Evolutionary conservation across 169 alveolate genomes (phyloP).

Genomic region (Perkinsus olseni): DNA sequence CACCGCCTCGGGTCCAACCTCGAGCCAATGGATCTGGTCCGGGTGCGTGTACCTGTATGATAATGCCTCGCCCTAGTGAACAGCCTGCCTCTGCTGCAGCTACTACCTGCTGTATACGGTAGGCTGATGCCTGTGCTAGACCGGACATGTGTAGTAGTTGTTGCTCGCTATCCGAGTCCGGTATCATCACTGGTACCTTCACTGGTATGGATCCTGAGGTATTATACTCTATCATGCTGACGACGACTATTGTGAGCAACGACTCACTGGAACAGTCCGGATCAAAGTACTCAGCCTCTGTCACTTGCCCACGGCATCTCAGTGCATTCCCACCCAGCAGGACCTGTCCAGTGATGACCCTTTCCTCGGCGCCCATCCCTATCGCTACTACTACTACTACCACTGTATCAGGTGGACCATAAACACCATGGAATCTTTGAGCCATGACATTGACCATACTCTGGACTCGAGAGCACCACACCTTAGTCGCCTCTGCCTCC

Average conservation of each 20-base stretch:
- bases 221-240: not conserved
- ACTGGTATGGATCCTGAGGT: not conserved
- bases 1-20: constrained; percentile 6
- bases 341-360: not conserved
- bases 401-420: constrained; percentile 1
- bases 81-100: not conserved
- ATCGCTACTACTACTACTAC: not conserved
- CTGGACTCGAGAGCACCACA: not conserved
- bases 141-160: not conserved
- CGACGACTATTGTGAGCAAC: not conserved
- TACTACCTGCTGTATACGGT: not conserved
- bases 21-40: not conserved
- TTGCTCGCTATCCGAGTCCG: not conserved
- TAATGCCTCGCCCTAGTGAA: too few species aligned
- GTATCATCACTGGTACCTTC: not conserved
- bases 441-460: not conserved
- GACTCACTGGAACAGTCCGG: not conserved
- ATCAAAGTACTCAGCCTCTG: not conserved
- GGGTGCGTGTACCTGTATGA: not conserved
- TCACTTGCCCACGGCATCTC: not conserved
- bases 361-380: not conserved
- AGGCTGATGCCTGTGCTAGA: not conserved
- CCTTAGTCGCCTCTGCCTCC: not conserved
- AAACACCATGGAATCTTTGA: not conserved
- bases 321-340: not conserved